Conservation (phyloP, 148 eudicot genomes). For the Rhododendron griersonianum region DNA sequence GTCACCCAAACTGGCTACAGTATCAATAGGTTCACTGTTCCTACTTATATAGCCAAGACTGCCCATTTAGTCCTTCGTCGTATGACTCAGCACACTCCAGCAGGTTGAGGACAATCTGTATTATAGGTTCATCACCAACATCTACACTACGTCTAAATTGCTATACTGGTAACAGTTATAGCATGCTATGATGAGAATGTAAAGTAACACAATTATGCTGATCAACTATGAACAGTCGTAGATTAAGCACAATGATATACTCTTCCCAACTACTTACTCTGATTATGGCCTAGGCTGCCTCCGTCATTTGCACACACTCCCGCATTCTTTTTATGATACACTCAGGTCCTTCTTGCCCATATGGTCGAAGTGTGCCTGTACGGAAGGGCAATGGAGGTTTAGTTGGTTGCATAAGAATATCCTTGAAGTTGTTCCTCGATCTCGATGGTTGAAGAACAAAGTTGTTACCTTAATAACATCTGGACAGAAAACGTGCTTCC, state of each 20-base stretch:
- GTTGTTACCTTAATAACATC: background rate
- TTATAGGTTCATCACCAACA: background rate
- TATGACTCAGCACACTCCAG: background rate
- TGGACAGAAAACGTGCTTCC: background rate
- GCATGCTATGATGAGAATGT: background rate
- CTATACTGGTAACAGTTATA: background rate
- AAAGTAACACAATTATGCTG: background rate
- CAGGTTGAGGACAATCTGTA: background rate
- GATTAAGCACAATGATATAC: background rate
- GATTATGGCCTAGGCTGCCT: background rate
- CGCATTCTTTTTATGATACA: background rate
- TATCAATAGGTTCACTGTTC: background rate
- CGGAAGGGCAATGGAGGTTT: no score
- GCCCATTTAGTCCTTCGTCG: background rate
- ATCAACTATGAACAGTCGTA: background rate
- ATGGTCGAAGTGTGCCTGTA: background rate
- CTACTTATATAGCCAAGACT: background rate
- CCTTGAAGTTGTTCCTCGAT: background rate
- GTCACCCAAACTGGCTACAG: background rate
- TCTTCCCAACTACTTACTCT: background rate
- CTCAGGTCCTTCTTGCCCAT: background rate
- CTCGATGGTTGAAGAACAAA: background rate
- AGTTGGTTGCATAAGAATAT: background rate
- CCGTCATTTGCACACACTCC: background rate
- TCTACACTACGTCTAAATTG: background rate